Evolutionary conservation across 345 rosid genomes (phyloP).

Genomic region (Cardamine occulta): DNA sequence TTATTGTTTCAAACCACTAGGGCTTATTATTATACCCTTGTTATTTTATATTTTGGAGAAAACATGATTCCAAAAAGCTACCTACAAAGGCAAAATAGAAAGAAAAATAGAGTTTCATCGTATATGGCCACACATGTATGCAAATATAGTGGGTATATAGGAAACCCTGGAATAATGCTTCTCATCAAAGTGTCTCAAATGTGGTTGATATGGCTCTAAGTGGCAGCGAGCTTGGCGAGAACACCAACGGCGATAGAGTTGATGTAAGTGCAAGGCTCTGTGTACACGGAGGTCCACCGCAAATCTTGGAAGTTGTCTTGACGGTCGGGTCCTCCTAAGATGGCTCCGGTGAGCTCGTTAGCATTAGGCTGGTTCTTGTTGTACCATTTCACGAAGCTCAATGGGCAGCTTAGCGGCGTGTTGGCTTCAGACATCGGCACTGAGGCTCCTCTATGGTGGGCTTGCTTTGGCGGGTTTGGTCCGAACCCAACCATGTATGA

Average conservation of each 20-base stretch:
- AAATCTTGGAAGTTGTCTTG: slow-evolving; percentile 65
- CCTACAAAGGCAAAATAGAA: slow-evolving; percentile 23
- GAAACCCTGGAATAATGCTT: slow-evolving; percentile 26
- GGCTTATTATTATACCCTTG: slow-evolving; percentile 36
- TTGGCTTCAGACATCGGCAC: slow-evolving; percentile 45
- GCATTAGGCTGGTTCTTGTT: slow-evolving; percentile 59
- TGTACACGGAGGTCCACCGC: slow-evolving; percentile 61
- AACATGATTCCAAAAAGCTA: slow-evolving; percentile 35
- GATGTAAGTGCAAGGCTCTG: slow-evolving; percentile 93
- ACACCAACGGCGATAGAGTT: slow-evolving; percentile 73
- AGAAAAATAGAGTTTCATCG: slow-evolving; percentile 27
- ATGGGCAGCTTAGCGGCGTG: slow-evolving; percentile 48
- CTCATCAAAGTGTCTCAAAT: slow-evolving; percentile 26
- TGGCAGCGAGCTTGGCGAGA: slow-evolving; percentile 71
- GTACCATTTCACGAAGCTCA: slow-evolving; percentile 70
- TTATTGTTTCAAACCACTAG: slow-evolving; percentile 18
- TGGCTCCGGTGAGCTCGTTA: slow-evolving; percentile 83
- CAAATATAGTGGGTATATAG: slow-evolving; percentile 17
- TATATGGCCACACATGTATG: slow-evolving; percentile 26
- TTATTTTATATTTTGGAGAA: neutral
- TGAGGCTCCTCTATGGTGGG: slow-evolving; percentile 91
- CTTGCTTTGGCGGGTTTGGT: slow-evolving; percentile 69
- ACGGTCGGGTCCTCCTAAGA: slow-evolving; percentile 88
- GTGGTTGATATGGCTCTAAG: slow-evolving; percentile 32
- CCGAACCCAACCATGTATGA: slow-evolving; percentile 96